Evolutionary conservation across 2,329 filamentous ascomycete species (phyloP), one percentile per base, ranked within the genome.

Genomic region (Tolypocladium ovalisporum): DNA sequence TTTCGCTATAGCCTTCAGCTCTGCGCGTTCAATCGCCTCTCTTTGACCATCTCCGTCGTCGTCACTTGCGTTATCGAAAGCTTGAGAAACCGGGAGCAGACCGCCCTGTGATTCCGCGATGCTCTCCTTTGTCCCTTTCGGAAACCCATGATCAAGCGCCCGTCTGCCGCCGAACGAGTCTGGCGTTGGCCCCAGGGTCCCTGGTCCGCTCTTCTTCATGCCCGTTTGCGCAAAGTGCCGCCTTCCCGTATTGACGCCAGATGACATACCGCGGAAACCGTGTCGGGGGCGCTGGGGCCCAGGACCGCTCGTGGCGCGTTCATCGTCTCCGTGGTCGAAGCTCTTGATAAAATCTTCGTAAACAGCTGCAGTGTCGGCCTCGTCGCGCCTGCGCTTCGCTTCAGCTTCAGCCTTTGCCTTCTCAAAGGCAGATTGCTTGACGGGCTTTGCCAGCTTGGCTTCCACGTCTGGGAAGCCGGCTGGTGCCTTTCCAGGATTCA

Each of bases 271-370:
- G 52, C 66, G 64, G 52, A 70, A 69, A 47, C 65, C 68, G 51
- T 61, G 63, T 29, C 66, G 68, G 19, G 62, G 58, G 13, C 64
- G 66, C 44, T 60, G 57, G 8, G 61, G 62, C 36, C 56, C 58
- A 36, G 19, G 34, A 7, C 52, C 42, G 22, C 52, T 24, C 24
- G 24, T 27, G 17, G 34, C 68, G 58, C 76, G 71, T 49, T 79
- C 76, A 44, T 79, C 76, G 32, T 81, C 80, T 40, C 86, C 83
- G 60, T 81, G 77, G 51, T 85, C 85, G 65, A 89, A 89, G 57
- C 81, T 90, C 72, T 93, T 93, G 57, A 94, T 84, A 63, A 96
- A 96, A 62, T 93, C 90, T 64, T 90, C 85, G 70, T 92, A 89
- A 1, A 91, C 90, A 29, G 90, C 90, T 27, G 88, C 89, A 8